Base-by-base conservation (phyloP, 2,329 filamentous ascomycete genomes). In the Xylaria arbuscula region DNA sequence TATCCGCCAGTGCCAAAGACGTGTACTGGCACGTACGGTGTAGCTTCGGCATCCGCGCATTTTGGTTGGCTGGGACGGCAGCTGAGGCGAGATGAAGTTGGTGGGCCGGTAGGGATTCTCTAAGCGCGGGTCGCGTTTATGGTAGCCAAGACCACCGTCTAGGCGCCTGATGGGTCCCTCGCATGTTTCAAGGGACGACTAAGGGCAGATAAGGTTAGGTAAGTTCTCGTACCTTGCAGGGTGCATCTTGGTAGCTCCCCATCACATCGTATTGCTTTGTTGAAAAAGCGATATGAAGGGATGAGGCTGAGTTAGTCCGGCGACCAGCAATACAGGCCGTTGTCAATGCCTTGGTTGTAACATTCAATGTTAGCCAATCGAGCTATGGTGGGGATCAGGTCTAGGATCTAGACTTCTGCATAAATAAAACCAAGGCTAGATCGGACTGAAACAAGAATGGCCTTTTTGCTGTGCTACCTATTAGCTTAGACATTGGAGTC, bases 81-180 rank as follows among this genome's bases (percentile, higher is more conserved):
- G 67, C 66, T 67, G 56, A 67, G 66, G 65, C 68, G 70, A 75
- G 71, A 76, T 74, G 74, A 75, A 66, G 70, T 50, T 57, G 62
- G 63, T 72, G 74, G 73, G 66, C 42, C 64, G 45, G 65, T 63
- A 66, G 67, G 61, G 71, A 68, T 66, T 56, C 57, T 69, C 54
- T 77, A 78, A 76, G 76, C 77, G 76, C 77, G 74, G 74, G 67
- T 57, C 75, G 75, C 76, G 74, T 62, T 65, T 62, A 68, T 15
- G 32, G 66, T 54, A 57, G 67, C 60, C 57, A 67, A 62, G 67
- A 57, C 50, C 9, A 66, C n/a, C 48, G 42, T 64, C 19, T 68
- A 72, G 65, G 61, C 70, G 70, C 70, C 67, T 58, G 22, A 19
- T 19, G 34, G 55, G 7, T 17, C 60, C 42, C 64, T 57, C 36